Evolutionary conservation across 768 basidiomycete species (phyloP).

Genomic region (Lactarius pseudohatsudake): DNA sequence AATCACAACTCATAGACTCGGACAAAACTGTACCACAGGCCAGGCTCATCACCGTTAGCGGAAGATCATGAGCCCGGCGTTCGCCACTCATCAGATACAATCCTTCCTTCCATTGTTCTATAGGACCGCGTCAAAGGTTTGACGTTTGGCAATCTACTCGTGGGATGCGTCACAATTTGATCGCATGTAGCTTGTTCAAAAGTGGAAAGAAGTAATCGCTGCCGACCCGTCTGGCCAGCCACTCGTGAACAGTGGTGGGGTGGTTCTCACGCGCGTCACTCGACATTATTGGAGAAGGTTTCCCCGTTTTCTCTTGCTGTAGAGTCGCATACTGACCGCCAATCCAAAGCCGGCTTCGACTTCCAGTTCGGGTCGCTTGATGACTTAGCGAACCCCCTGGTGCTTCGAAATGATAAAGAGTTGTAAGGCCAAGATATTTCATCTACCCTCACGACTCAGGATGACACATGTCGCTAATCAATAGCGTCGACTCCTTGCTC

Average conservation of each 20-base stretch:
- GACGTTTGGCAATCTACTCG: background rate
- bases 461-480: background rate
- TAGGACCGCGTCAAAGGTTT: slow-evolving; percentile 27
- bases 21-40: slow-evolving; percentile 14
- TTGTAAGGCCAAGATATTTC: slow-evolving; percentile 27
- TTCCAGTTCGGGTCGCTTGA: slow-evolving; percentile 33
- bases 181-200: slow-evolving; percentile 29
- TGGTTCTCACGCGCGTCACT: slow-evolving; percentile 33
- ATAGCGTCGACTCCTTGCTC: slow-evolving; percentile 6
- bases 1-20: background rate
- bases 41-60: slow-evolving; percentile 31
- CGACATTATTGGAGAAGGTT: slow-evolving; percentile 34
- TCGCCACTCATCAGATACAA: slow-evolving; percentile 29
- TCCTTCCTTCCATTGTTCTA: slow-evolving; percentile 33
- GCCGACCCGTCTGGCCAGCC: slow-evolving; percentile 6
- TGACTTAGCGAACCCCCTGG: slow-evolving; percentile 28
- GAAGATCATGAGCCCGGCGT: slow-evolving; percentile 34
- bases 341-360: slow-evolving; percentile 31
- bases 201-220: slow-evolving; percentile 30
- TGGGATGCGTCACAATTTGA: background rate
- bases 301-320: background rate
- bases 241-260: slow-evolving; percentile 26
- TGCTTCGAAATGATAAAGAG: slow-evolving; percentile 30
- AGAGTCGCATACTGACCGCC: background rate
- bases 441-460: background rate